Conservation (phyloP, 2,329 filamentous ascomycete genomes). For the Apiospora malaysiana region DNA sequence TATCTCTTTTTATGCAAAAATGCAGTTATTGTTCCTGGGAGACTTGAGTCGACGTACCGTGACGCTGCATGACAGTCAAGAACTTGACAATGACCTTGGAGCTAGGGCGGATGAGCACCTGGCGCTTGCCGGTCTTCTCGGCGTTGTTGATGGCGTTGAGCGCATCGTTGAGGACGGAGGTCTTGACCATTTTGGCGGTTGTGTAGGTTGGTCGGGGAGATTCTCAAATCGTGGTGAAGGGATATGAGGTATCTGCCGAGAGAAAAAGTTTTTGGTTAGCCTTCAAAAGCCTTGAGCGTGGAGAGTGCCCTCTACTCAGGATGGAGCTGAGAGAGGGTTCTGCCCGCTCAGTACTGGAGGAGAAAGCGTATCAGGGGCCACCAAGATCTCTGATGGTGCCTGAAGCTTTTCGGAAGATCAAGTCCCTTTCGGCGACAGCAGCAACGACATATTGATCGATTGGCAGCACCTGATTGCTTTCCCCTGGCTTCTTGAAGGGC, state of each 20-base stretch:
- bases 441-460: conserved; percentile 4
- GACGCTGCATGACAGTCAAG: conserved; percentile 98
- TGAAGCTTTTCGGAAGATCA: not conserved
- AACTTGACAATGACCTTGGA: conserved; percentile 99
- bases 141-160: conserved; percentile 99
- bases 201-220: conserved; percentile 57
- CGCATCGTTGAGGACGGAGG: conserved; percentile 99
- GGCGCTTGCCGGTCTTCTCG: conserved; percentile 99
- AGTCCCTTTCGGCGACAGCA: conserved; percentile 25
- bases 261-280: conserved; percentile 58
- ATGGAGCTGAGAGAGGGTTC: conserved; percentile 62
- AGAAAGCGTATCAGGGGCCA: conserved; percentile 63
- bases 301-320: conserved; percentile 68
- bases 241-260: conserved; percentile 70
- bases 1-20: not conserved
- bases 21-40: not conserved
- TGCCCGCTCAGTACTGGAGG: conserved; percentile 70
- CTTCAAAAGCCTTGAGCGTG: conserved; percentile 66
- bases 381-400: conserved; percentile 1
- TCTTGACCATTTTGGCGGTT: conserved; percentile 95
- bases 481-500: conserved; percentile 59
- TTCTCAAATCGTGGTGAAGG: conserved; percentile 72
- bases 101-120: conserved; percentile 95
- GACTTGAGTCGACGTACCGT: conserved; percentile 71
- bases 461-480: conserved; percentile 61